Percentiles rank a stretch among this genome's conserved stretches.
phyloP scores from a whole-genome alignment of 495 filamentous ascomycete species.

The Cercophora samala region DNA sequence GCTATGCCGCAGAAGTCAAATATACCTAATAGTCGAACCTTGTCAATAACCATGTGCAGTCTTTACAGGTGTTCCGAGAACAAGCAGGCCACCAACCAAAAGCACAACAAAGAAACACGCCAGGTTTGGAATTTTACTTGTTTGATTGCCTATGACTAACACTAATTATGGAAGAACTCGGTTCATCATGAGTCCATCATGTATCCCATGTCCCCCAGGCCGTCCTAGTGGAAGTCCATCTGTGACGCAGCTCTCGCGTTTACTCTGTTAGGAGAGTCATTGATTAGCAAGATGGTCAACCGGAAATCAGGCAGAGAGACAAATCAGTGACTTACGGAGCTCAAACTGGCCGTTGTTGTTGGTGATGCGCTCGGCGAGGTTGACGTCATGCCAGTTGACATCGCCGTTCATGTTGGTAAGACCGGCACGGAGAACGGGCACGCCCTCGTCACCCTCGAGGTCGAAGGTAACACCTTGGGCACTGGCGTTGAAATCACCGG shows the following conservation, averaged over 20 bases:
- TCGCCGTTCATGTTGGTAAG: constrained; percentile 21
- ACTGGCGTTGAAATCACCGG: constrained; percentile 37
- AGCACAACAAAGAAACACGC: background rate
- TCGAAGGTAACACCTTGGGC: constrained; percentile 41
- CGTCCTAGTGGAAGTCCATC: background rate
- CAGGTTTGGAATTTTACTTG: background rate
- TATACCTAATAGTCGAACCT: no score
- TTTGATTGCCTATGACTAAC: background rate
- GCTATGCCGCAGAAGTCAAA: no score
- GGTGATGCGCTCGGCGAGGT: constrained; percentile 32
- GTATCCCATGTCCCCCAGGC: background rate
- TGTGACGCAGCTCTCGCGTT: background rate
- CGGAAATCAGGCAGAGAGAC: background rate
- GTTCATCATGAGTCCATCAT: background rate
- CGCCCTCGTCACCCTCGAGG: constrained; percentile 37
- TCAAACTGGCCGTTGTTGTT: constrained; percentile 28
- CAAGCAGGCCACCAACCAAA: no score
- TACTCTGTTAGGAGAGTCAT: background rate
- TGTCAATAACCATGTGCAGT: no score
- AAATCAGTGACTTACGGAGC: constrained; percentile 19
- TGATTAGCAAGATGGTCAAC: background rate
- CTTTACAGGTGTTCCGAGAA: no score
- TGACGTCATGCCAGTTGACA: constrained; percentile 18
- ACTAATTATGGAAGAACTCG: background rate
- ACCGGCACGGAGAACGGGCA: constrained; percentile 32